phyloP scores from a whole-genome alignment of 176 grass and related monocot genomes.

The Elymus sibiricus region DNA sequence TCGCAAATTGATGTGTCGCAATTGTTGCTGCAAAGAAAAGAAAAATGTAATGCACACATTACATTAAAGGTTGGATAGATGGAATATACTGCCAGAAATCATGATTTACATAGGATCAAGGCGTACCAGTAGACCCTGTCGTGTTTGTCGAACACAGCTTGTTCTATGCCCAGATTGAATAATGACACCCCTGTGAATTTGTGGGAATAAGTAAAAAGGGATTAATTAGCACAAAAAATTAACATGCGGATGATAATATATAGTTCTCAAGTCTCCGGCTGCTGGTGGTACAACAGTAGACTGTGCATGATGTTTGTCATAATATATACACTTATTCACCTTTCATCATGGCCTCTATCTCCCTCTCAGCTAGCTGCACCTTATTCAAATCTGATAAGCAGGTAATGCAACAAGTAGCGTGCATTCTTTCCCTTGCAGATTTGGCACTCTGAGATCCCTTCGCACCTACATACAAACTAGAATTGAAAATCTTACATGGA shows the following conservation, averaged over 20 bases:
- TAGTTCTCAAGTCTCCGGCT: neutral
- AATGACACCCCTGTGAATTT: constrained; percentile 22
- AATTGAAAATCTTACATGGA: too few relatives aligned
- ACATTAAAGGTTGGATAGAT: neutral
- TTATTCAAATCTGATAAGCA: too few relatives aligned
- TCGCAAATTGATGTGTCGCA: neutral
- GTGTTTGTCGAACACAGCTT: constrained; percentile 15
- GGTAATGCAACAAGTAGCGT: too few relatives aligned
- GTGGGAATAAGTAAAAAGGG: neutral
- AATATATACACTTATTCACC: neutral
- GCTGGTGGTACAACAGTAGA: too few relatives aligned
- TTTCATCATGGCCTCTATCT: constrained; percentile 41
- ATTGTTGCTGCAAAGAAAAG: constrained; percentile 30
- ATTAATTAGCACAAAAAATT: neutral
- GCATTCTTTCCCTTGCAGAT: too few relatives aligned
- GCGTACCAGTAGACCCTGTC: constrained; percentile 44
- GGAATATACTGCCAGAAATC: neutral
- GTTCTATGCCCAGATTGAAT: constrained; percentile 18
- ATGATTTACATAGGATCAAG: neutral
- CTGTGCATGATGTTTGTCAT: neutral
- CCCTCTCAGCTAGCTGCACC: constrained; percentile 16
- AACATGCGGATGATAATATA: neutral
- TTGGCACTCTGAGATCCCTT: too few relatives aligned
- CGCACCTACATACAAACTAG: too few relatives aligned
- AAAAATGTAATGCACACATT: neutral